Evolutionary conservation across 225 moss, liverwort and hornwort species (phyloP).

Genomic region (Climacium dendroides): DNA sequence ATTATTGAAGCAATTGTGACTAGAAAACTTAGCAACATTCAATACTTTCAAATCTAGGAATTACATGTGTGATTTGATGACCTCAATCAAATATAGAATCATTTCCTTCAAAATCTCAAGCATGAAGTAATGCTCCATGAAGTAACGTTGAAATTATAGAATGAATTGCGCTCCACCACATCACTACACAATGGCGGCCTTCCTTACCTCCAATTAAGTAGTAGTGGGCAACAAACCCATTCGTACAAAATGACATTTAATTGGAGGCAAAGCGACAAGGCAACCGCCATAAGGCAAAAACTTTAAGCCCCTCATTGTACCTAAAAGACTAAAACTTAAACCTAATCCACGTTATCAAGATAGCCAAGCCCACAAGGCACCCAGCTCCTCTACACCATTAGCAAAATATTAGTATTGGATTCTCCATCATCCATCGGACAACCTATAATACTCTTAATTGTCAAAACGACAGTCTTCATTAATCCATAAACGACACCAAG

Average conservation of each 20-base stretch:
- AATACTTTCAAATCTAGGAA: too few species aligned
- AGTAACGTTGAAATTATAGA: neutral
- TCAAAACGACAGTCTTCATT: neutral
- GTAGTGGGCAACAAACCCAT: fast-evolving
- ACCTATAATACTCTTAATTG: neutral
- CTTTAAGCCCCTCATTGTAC: fast-evolving
- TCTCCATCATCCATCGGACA: too few species aligned
- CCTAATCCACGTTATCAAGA: too few species aligned
- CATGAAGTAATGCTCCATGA: too few species aligned
- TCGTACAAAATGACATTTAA: fast-evolving
- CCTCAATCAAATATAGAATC: too few species aligned
- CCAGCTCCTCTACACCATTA: fast-evolving
- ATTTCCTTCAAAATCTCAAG: too few species aligned
- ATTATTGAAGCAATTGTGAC: too few species aligned
- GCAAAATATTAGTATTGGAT: fast-evolving
- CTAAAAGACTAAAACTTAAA: neutral
- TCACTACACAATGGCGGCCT: fast-evolving
- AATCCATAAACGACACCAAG: too few species aligned
- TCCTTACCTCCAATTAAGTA: fast-evolving
- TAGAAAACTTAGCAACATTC: too few species aligned
- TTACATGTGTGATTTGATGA: too few species aligned
- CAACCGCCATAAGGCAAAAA: fast-evolving
- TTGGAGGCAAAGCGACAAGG: fast-evolving
- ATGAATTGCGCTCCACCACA: neutral
- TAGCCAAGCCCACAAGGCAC: neutral